Conservation (phyloP, 176 grass and related monocot species). For the Lolium rigidum region DNA sequence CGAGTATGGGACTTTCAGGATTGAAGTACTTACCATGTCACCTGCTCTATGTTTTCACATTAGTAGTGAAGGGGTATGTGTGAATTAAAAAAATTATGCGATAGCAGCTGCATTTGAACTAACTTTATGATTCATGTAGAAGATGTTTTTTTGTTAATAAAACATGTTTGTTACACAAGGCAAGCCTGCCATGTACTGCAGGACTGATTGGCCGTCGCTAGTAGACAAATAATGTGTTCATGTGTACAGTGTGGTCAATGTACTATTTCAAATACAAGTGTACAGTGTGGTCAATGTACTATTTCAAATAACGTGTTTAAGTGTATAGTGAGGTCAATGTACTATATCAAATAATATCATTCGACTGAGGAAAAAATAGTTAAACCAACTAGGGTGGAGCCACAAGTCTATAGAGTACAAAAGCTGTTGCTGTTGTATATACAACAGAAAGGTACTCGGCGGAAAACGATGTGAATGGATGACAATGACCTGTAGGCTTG, state of each 20-base stretch:
- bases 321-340: neutral
- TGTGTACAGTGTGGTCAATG: neutral
- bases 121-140: neutral
- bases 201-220: neutral
- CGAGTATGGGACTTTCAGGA: neutral
- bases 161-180: neutral
- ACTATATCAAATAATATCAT: neutral
- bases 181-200: neutral
- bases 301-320: slow-evolving; percentile 20
- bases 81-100: neutral
- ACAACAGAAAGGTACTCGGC: neutral
- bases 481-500: slow-evolving; percentile 36
- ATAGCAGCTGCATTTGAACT: neutral
- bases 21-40: neutral
- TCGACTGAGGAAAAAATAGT: neutral
- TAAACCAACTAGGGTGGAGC: slow-evolving; percentile 1
- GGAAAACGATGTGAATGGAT: slow-evolving; percentile 7
- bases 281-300: neutral
- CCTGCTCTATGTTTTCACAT: neutral
- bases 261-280: slow-evolving; percentile 1
- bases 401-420: slow-evolving; percentile 14
- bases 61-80: neutral
- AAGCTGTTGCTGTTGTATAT: slow-evolving; percentile 12
- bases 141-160: neutral
- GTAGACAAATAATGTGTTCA: neutral